phyloP scores from a whole-genome alignment of 2,329 filamentous ascomycete genomes.

The Elsinoe batatas region DNA sequence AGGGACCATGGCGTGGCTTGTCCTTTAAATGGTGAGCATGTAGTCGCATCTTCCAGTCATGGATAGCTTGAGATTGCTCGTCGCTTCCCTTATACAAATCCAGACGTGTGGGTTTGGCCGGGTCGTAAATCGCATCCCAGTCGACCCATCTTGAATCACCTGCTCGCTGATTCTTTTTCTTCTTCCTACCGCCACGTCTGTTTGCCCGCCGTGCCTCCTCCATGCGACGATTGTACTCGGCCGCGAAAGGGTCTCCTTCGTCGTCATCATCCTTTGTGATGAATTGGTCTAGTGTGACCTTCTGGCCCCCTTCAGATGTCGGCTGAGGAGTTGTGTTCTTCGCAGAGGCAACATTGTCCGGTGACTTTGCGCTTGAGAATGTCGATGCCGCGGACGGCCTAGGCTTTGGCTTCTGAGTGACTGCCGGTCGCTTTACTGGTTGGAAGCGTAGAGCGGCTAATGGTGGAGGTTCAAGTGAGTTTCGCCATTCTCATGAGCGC shows the following conservation, averaged over 20 bases:
- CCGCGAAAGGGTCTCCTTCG: conserved; percentile 36
- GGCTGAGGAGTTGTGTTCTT: conserved; percentile 15
- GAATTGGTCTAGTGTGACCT: conserved; percentile 73
- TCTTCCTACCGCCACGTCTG: conserved; percentile 67
- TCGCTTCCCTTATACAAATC: conserved; percentile 78
- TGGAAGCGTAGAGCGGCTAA: conserved; percentile 69
- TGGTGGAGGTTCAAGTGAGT: conserved; percentile 38
- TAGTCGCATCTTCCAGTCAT: conserved; percentile 75
- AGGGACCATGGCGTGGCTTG: conserved; percentile 35
- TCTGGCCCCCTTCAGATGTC: conserved; percentile 14
- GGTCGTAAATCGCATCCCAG: conserved; percentile 90
- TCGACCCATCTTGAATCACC: conserved; percentile 33
- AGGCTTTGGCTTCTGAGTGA: conserved; percentile 50
- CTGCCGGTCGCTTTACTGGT: conserved; percentile 68
- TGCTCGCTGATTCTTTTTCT: conserved; percentile 45
- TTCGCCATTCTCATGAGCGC: conserved; percentile 27
- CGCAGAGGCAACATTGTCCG: conserved; percentile 19
- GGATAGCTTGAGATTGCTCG: conserved; percentile 67
- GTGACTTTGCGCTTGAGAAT: conserved; percentile 21
- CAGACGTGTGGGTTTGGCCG: conserved; percentile 68
- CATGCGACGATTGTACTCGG: conserved; percentile 15
- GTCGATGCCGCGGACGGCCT: conserved; percentile 40
- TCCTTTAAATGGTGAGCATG: conserved; percentile 58
- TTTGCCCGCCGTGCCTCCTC: conserved; percentile 40
- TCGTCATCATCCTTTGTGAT: conserved; percentile 72